Evolutionary conservation across 495 filamentous ascomycete species (phyloP), one percentile per base, ranked within the genome.

Genomic region (Copromyces sp.): DNA sequence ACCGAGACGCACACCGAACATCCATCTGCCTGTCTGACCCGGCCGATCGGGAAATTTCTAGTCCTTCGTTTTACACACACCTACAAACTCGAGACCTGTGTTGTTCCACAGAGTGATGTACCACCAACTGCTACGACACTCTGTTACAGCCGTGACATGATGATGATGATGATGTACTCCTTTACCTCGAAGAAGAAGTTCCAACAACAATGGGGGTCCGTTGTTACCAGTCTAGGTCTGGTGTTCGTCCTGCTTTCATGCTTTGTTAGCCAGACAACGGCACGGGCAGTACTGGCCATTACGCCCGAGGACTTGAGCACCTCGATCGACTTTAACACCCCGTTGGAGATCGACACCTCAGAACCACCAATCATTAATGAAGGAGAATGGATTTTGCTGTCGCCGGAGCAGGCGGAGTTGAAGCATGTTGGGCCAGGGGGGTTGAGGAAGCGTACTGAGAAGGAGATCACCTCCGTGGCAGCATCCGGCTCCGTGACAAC

Each of bases 371-470:
- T 71, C 75, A 77, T 39, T 4, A 68, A 78, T 16, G 72, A 78
- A 42, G 79, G 81, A 69, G 74, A 75, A 53, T 85, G 83, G 83
- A 76, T 76, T 42, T 79, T 83, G 78, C 72, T 83, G 69, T 78
- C 82, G 29, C 71, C 76, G 71, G 79, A 83, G 16, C 78, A 81
- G 59, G 69, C 76, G 68, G 74, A 73, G n/a, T 61, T 73, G 72
- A 65, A 65, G 53, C 53, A 65, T 35, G 35, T 37, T 37, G 35
- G 35, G 35, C 5, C 35, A 37, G 77, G 73, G 9, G 74, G 17
- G 73, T 39, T 73, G 69, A 73, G 69, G 41, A 76, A 70, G 69
- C 70, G 74, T 38, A 69, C 61, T 39, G 59, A 68, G 20, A 37
- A 53, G 68, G n/a, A n/a, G 61, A 45, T 61, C 40, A 69, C 71